Evolutionary conservation across 1,284 basidiomycete genomes (phyloP), one percentile per base, ranked within the genome.

Genomic region (Peniophora sp.): DNA sequence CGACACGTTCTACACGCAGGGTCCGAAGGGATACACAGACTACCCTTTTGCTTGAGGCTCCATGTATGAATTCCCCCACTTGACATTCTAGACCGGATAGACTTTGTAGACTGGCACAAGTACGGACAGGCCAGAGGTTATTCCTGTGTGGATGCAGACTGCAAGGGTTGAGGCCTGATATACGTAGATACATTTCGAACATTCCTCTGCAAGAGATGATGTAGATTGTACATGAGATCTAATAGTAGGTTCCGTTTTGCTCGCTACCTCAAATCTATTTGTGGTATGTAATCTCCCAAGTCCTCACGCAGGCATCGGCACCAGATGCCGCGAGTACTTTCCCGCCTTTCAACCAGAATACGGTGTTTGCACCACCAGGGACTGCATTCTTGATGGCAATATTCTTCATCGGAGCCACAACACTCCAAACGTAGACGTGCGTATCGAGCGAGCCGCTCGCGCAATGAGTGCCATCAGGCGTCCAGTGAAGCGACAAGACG

Each of bases 401-500:
- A 59, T 89, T 91, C 69, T 82, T 84, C 66, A 83, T 71, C 11
- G 88, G 85, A 56, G 86, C 85, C 52, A 76, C 75, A 36, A 92
- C 81, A 58, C 85, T 85, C 85, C 92, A 98, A 38, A 98, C 70
- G 64, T 93, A 97, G 8, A 97, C 82, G 61, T 92, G 83, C 24
- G 94, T 96, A 65, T 99, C 96, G 35, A 96, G 76, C 9, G 92
- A 92, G 14, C 86, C 92, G 8, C 92, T 93, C 2, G 85, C 92
- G 53, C 90, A 81, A 59, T 93, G 79, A 59, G 74, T 74, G 2
- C 83, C 83, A 59, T 90, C 83, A 1, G 79, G 64, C 2, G 87
- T 86, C 81, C 89, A 98, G 1, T 80, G 71, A 14, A 98, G 75
- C 16, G 88, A 81, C 58, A 87, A 79, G 53, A 98, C 79, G 19